A percentile compares a stretch with the other conserved stretches of the same genome.
Evolutionary conservation across 148 eudicot species (phyloP).

Genomic region (Drosera capensis): DNA sequence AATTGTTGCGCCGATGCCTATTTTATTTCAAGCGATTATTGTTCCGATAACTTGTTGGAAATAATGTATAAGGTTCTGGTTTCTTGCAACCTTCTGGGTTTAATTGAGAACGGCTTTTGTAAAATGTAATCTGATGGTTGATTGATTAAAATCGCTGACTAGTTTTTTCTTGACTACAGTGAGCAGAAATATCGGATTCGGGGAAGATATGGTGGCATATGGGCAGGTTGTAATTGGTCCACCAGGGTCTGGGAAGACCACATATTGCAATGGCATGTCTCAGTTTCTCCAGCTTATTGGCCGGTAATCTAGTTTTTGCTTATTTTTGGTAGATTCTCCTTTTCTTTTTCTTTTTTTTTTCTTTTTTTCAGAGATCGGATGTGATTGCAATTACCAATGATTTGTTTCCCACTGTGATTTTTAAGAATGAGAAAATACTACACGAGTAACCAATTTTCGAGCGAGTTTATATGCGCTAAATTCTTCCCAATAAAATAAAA

Average conservation of each 20-base stretch:
- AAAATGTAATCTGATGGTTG: no score
- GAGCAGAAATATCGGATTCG: neutral
- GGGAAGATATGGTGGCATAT: conserved; percentile 39
- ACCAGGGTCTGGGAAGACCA: conserved; percentile 93
- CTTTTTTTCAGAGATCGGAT: neutral
- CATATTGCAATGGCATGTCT: conserved; percentile 96
- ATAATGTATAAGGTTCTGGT: no score
- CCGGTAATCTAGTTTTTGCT: conserved; percentile 24
- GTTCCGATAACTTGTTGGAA: no score
- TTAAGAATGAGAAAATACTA: neutral
- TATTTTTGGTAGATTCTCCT: neutral
- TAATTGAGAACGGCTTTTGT: no score
- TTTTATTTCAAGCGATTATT: no score
- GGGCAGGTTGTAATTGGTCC: conserved; percentile 97
- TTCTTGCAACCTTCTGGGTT: no score
- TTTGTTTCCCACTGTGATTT: neutral
- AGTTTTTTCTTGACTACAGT: neutral
- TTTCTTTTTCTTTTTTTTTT: neutral
- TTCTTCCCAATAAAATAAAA: no score
- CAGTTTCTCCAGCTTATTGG: conserved; percentile 70
- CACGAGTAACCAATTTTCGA: no score
- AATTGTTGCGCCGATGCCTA: no score
- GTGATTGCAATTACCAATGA: neutral
- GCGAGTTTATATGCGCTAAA: no score
- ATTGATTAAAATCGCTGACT: no score